Percentiles rank a stretch among this genome's conserved stretches.
These are phyloP conservation scores for Didymella exigua DNA, from an alignment of 2,329 filamentous ascomycete species.

Conservation along the genomic window DNA sequence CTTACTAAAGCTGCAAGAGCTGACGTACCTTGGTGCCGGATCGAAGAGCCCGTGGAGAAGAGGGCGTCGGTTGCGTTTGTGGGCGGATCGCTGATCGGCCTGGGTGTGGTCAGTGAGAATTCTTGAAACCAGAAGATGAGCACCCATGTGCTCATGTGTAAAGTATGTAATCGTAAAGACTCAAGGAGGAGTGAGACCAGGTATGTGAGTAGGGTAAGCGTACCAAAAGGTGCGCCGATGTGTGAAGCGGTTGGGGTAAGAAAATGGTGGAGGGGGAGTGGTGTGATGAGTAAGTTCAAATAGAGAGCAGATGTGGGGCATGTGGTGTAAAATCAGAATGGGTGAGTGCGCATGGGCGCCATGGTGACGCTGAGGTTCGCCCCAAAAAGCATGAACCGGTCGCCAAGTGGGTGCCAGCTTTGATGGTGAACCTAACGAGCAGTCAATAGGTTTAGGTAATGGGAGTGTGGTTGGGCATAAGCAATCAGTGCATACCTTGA, in stretches of 20 bases:
- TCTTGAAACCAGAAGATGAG: conserved; percentile 13
- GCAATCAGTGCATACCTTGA: conserved; percentile 2
- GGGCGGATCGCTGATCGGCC: conserved; percentile 15
- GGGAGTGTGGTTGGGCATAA: background rate
- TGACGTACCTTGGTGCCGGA: conserved; percentile 24
- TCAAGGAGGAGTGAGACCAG: background rate
- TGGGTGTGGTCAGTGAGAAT: conserved; percentile 20
- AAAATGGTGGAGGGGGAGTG: conserved; percentile 1
- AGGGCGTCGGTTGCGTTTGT: conserved; percentile 15
- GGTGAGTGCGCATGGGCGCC: conserved; percentile 8
- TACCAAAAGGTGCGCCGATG: conserved; percentile 5
- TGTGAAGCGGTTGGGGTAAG: background rate
- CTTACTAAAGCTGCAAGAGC: background rate
- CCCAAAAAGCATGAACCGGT: conserved; percentile 11
- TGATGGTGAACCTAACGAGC: conserved; percentile 7
- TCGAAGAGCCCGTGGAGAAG: conserved; percentile 3
- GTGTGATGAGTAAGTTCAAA: conserved; percentile 4
- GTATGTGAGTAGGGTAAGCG: background rate
- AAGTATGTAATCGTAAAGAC: background rate
- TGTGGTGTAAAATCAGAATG: conserved; percentile 11
- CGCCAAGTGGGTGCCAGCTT: conserved; percentile 2
- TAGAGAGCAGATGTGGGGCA: background rate
- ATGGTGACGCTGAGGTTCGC: conserved; percentile 19
- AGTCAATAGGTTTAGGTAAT: background rate
- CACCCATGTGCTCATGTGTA: conserved; percentile 13